These are phyloP conservation scores for Clonostachys chloroleuca DNA, from an alignment of 2,329 filamentous ascomycete species.

Conservation along the genomic window DNA sequence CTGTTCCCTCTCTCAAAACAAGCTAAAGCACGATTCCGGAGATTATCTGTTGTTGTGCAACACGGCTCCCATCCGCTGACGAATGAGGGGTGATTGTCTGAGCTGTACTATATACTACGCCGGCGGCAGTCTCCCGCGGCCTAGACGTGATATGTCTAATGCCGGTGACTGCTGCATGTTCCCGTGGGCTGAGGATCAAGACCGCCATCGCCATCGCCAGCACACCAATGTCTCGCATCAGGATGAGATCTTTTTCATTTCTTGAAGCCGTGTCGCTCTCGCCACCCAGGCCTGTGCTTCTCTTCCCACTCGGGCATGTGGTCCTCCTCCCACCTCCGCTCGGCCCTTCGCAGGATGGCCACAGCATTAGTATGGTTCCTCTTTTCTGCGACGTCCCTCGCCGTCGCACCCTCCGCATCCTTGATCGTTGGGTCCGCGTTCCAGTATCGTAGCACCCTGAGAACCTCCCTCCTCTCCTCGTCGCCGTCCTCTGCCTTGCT, in stretches of 20 bases:
- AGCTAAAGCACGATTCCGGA: no score
- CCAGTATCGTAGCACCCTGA: conserved; percentile 18
- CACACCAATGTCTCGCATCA: no score
- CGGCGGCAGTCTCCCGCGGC: no score
- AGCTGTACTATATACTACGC: no score
- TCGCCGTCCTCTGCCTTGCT: conserved; percentile 19
- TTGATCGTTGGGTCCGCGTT: conserved; percentile 18
- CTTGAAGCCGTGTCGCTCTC: conserved; percentile 6
- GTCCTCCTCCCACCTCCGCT: conserved; percentile 24
- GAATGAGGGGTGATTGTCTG: no score
- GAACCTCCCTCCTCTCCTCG: conserved; percentile 20
- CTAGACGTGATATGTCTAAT: no score
- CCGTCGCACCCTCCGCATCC: conserved; percentile 16
- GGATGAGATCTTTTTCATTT: conserved; percentile 4
- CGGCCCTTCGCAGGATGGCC: conserved; percentile 20
- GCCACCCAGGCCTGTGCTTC: conserved; percentile 6
- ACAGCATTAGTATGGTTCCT: conserved; percentile 23
- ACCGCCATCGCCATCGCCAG: no score
- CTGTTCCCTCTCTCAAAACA: no score
- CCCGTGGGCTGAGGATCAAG: no score
- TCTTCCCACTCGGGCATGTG: conserved; percentile 20
- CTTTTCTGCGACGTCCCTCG: conserved; percentile 22
- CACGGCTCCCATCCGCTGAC: no score
- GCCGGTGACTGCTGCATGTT: no score
- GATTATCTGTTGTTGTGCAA: no score